Evolutionary conservation across 2,329 filamentous ascomycete genomes (phyloP), one percentile per base, ranked within the genome.

Genomic region (Furcasterigmium sp.): DNA sequence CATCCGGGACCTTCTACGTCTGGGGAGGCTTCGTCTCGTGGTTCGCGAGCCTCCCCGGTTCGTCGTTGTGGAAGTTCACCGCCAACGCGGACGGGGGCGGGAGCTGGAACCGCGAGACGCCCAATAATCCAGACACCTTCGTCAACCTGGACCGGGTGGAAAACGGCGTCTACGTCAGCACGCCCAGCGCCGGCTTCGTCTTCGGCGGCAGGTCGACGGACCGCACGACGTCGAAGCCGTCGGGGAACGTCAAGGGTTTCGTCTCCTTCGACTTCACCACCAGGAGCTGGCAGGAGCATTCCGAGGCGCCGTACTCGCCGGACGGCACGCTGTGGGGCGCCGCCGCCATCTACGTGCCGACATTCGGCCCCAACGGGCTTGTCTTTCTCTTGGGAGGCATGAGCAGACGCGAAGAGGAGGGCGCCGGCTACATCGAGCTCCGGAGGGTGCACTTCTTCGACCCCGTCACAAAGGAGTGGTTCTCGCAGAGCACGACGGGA

Each of bases 391-490:
- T 50, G 32, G 48, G 48, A 13, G 46, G 48, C 5, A 36, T 42
- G 8, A 7, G 11, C 11, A 21, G 25, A 1, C 26, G 25, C 11
- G 28, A 35, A 13, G 37, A 37, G 7, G 32, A 32, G n/a, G 13
- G 9, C 3, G n/a, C 39, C 3, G 35, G 26, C 1, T 45, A 45
- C 40, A 26, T 46, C 18, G 47, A 47, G 17, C 50, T 51, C 19
- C 21, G 34, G 19, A 50, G 46, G 19, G n/a, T 51, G 4, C 46
- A 45, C 3, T 51, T 50, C 37, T 41, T 44, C 29, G 49, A 51
- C 29, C 46, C 47, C 3, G 41, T 43, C 8, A 42, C 41, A 3
- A 43, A 32, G 11, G 7, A 42, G 7, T 46, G 43, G 46, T 41
- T 39, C 21, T 46, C 41, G 43, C 47, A 51, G 28, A 25, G 32